Base-by-base conservation (phyloP, 768 basidiomycete genomes). In the Boletus patriciae region DNA sequence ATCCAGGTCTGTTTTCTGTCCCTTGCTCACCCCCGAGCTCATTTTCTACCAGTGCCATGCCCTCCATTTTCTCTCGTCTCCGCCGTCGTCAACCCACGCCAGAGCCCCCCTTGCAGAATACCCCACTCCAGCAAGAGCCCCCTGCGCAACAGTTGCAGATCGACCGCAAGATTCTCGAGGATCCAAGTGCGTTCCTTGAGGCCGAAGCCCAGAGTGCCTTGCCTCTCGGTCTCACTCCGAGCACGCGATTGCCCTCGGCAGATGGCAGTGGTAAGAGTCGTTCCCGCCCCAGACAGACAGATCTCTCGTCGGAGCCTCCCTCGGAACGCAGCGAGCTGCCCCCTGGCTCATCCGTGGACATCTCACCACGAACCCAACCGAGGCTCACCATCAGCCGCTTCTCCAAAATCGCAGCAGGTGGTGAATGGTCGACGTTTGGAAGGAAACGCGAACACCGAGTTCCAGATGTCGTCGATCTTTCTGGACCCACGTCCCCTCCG, bases 381-480 rank as follows among this genome's bases (percentile, higher is more conserved):
- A 52, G 52, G 46, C 49, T 55, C 36, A 19, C 50, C 34, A 59
- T 62, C 44, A 53, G 47, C 12, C 66, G 50, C 55, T 40, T 63
- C 18, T 70, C 68, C 47, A 62, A 55, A 44, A 42, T 64, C 25
- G 55, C 62, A 10, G 40, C 55, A 0, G 58, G 65, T 41, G 66
- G 66, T 12, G 71, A 66, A 56, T 75, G 74, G 74, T 66, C 74
- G 25, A 75, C 74, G 13, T 76, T 75, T 64, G 74, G 74, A 29
- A 67, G 71, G 46, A 61, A 54, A 45, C 63, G 62, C 38, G 59
- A 56, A 9, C 62, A 55, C 11, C 62, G 57, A 16, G 36, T 54
- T 6, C 44, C 60, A 23, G 64, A 62, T 37, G 49, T 59, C n/a
- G 57, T 46, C 16, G 60, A 45, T 33, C 54, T 58, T n/a, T 58